These are phyloP conservation scores for Podila epicladia DNA, from an alignment of 192 early-diverging fungal genomes.

Conservation along the genomic window DNA sequence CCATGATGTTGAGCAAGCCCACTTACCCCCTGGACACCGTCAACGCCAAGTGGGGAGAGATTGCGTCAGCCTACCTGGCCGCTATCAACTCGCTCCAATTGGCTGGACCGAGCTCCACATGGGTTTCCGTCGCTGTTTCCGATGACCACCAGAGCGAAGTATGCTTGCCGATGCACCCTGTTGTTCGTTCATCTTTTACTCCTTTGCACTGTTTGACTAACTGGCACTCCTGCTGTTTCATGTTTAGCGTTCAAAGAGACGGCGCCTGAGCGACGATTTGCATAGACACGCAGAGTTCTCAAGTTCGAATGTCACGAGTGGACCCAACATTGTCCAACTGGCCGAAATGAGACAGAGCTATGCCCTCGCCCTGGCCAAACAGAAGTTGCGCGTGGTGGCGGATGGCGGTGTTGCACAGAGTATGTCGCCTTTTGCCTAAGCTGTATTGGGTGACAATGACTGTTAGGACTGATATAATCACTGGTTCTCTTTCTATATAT, in stretches of 20 bases:
- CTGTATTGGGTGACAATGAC: background rate
- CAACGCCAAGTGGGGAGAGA: constrained; percentile 5
- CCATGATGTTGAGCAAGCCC: constrained; percentile 9
- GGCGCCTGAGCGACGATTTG: background rate
- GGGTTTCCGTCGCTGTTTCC: constrained; percentile 13
- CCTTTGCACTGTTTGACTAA: no score
- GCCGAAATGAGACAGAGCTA: constrained; percentile 23
- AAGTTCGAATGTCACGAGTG: background rate
- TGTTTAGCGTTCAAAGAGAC: constrained; percentile 13
- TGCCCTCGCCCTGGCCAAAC: constrained; percentile 22
- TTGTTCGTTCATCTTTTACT: no score
- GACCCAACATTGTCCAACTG: constrained; percentile 17
- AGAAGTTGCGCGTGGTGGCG: background rate
- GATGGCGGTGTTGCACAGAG: background rate
- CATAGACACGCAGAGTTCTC: background rate
- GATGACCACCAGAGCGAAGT: constrained; percentile 13
- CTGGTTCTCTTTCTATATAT: background rate
- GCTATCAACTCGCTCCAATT: constrained; percentile 43
- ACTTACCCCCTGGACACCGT: constrained; percentile 6
- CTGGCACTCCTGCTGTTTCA: background rate
- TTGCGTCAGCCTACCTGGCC: constrained; percentile 10
- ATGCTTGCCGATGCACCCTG: background rate
- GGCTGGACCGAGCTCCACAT: constrained; percentile 19
- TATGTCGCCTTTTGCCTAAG: background rate
- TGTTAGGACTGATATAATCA: background rate